Evolutionary conservation across 371 early-diverging fungal species (phyloP).

Genomic region (Rozella allomycis): DNA sequence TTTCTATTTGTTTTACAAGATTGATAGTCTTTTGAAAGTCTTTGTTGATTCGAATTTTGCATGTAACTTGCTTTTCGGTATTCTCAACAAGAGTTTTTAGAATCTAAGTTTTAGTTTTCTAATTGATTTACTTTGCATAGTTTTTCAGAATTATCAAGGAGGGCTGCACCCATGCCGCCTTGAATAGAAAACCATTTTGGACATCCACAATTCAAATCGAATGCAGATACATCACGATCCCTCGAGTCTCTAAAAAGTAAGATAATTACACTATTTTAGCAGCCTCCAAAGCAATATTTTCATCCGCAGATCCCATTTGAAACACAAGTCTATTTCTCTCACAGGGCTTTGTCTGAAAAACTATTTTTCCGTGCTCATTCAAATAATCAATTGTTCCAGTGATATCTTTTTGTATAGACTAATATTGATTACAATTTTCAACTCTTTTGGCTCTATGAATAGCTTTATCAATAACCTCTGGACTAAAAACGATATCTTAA

Average conservation of each 20-base stretch:
- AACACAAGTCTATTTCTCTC: slow-evolving; percentile 5
- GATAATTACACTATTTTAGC: slow-evolving; percentile 53
- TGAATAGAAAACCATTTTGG: slow-evolving; percentile 82
- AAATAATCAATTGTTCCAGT: slow-evolving; percentile 40
- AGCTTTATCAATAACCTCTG: slow-evolving; percentile 71
- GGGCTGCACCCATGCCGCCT: slow-evolving; percentile 86
- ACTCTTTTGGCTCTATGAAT: slow-evolving; percentile 55
- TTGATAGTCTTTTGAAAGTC: slow-evolving; percentile 45
- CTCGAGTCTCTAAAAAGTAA: background rate
- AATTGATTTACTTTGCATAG: slow-evolving; percentile 22
- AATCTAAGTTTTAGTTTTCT: slow-evolving; percentile 20
- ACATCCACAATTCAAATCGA: slow-evolving; percentile 92
- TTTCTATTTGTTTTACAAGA: slow-evolving; percentile 51
- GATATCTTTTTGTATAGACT: background rate
- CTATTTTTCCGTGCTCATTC: slow-evolving; percentile 17
- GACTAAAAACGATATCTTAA: slow-evolving; percentile 65
- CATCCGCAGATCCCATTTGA: slow-evolving; percentile 50
- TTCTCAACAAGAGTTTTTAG: slow-evolving; percentile 47
- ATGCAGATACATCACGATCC: slow-evolving; percentile 46
- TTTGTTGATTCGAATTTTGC: slow-evolving; percentile 36
- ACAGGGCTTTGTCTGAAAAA: slow-evolving; percentile 1
- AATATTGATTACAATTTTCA: slow-evolving; percentile 33
- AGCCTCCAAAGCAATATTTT: slow-evolving; percentile 65
- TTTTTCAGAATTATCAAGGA: slow-evolving; percentile 58
- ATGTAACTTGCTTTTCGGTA: slow-evolving; percentile 45